These are phyloP conservation scores for Clavaria fumosa DNA, from an alignment of 768 basidiomycete genomes.

Conservation along the genomic window DNA sequence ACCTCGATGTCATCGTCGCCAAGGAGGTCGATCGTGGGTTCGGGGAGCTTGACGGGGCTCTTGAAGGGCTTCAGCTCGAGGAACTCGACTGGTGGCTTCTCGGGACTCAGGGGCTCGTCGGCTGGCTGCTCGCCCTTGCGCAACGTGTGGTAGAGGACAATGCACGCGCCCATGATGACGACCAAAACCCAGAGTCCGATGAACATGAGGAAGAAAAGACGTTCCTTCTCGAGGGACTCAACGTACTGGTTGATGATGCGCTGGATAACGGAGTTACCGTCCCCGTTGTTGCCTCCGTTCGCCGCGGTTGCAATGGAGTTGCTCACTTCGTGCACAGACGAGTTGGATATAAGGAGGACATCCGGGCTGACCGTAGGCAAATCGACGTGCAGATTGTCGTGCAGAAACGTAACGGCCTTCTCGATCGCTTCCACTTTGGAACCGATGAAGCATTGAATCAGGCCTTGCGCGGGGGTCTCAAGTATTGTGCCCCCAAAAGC, in stretches of 20 bases:
- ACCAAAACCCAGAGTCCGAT: slow-evolving; percentile 74
- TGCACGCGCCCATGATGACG: slow-evolving; percentile 57
- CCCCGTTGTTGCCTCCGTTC: slow-evolving; percentile 38
- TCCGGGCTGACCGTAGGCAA: slow-evolving; percentile 66
- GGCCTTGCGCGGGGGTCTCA: slow-evolving; percentile 67
- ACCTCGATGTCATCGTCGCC: too few species aligned
- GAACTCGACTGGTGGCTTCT: too few species aligned
- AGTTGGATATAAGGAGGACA: slow-evolving; percentile 62
- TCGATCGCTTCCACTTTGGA: slow-evolving; percentile 79
- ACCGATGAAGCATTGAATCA: slow-evolving; percentile 83
- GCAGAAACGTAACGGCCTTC: slow-evolving; percentile 78
- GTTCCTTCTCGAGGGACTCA: slow-evolving; percentile 58
- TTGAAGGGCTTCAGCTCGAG: too few species aligned
- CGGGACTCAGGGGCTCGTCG: too few species aligned
- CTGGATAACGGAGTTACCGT: slow-evolving; percentile 50
- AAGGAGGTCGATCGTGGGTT: too few species aligned
- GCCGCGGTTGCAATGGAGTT: slow-evolving; percentile 75
- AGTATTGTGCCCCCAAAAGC: slow-evolving; percentile 81
- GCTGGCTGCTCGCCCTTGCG: too few species aligned
- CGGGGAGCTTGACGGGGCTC: too few species aligned
- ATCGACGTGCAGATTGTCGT: slow-evolving; percentile 70
- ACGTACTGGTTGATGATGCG: slow-evolving; percentile 63
- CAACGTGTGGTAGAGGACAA: slow-evolving; percentile 66
- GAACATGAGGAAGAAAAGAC: slow-evolving; percentile 72
- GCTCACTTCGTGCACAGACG: slow-evolving; percentile 56